Evolutionary conservation across 2,329 filamentous ascomycete genomes (phyloP).

Genomic region (Akanthomyces muscarius): DNA sequence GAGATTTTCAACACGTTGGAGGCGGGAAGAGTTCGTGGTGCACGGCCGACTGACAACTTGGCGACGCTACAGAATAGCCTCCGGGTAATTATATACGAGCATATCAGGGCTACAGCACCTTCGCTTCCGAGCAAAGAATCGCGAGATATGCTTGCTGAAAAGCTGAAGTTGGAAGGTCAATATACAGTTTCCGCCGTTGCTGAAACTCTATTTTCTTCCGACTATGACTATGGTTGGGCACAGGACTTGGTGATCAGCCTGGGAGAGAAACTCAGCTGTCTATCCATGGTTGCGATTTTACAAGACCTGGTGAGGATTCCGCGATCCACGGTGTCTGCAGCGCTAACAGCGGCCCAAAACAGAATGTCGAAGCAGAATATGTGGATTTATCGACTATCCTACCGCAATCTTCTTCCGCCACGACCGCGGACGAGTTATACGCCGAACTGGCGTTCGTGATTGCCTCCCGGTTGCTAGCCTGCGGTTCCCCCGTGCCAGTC

Average conservation of each 20-base stretch:
- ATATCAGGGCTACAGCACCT: background rate
- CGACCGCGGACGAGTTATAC: background rate
- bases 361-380: background rate
- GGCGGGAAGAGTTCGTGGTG: background rate
- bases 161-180: background rate
- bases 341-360: background rate
- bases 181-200: background rate
- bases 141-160: background rate
- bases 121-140: background rate
- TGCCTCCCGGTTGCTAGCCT: background rate
- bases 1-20: background rate
- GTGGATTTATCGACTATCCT: background rate
- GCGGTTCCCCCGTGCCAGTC: background rate
- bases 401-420: background rate
- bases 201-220: background rate
- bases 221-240: background rate
- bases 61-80: background rate
- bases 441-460: background rate
- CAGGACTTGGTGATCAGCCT: slow-evolving; percentile 4
- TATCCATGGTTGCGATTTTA: background rate
- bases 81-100: background rate
- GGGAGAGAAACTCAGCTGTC: slow-evolving; percentile 10
- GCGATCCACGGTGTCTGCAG: no score
- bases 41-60: background rate
- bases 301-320: background rate